Percentiles rank a stretch among this genome's conserved stretches.
These are phyloP conservation scores for Tetrapisispora phaffii DNA, from an alignment of 805 yeast genomes.

Conservation along the genomic window DNA sequence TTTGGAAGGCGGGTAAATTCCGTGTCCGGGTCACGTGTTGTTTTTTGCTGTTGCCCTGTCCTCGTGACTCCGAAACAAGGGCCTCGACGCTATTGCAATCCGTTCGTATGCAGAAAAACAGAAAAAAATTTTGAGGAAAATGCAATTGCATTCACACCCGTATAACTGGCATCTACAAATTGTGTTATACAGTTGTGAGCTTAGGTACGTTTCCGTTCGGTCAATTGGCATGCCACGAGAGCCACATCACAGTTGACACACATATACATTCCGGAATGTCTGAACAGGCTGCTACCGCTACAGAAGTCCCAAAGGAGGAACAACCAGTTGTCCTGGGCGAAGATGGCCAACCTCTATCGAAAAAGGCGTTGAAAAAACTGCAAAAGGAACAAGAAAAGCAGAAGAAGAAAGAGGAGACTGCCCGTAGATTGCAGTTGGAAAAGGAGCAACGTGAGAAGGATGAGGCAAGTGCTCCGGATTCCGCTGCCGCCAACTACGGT, in stretches of 20 bases:
- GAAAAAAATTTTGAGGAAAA: no score
- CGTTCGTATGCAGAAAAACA: no score
- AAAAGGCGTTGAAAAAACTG: conserved; percentile 90
- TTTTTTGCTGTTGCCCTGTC: no score
- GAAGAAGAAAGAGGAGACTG: conserved; percentile 85
- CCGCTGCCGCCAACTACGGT: conserved; percentile 83
- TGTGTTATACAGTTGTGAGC: no score
- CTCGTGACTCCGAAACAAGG: no score
- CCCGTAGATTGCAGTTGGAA: conserved; percentile 77
- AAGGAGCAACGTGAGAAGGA: conserved; percentile 70
- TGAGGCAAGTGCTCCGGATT: conserved; percentile 57
- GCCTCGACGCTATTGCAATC: no score
- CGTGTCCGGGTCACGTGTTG: no score
- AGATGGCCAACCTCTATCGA: conserved; percentile 84
- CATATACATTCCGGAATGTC: conserved; percentile 5
- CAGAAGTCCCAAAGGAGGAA: conserved; percentile 3
- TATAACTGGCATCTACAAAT: no score
- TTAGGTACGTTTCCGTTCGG: no score
- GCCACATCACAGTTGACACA: neutral
- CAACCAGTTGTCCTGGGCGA: conserved; percentile 40
- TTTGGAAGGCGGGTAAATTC: no score
- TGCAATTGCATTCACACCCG: no score
- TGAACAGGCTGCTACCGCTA: conserved; percentile 9
- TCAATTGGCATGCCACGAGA: no score
- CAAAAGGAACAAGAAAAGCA: conserved; percentile 90